Evolutionary conservation across 805 yeast genomes (phyloP).

Genomic region (Wickerhamomyces silvicola): DNA sequence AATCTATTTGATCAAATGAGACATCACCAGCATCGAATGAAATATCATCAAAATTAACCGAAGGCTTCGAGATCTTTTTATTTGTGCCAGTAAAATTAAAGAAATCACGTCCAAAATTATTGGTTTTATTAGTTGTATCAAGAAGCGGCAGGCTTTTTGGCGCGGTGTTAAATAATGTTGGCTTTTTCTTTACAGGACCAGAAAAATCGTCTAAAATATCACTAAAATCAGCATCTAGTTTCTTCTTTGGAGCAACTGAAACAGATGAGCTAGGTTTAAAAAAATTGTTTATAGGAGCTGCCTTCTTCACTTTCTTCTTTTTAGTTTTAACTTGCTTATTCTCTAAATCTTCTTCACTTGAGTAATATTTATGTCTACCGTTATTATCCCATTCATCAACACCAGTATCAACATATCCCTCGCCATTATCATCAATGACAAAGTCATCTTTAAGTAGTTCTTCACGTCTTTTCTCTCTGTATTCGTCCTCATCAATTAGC

Average conservation of each 20-base stretch:
- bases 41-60: conserved; percentile 24
- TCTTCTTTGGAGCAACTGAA: conserved; percentile 27
- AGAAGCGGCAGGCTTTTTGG: conserved; percentile 17
- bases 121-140: conserved; percentile 21
- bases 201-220: conserved; percentile 60
- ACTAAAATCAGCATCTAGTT: conserved; percentile 52
- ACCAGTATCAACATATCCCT: conserved; percentile 92
- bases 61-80: conserved; percentile 18
- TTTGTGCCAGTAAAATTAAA: conserved; percentile 19
- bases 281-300: conserved; percentile 46
- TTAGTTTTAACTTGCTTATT: conserved; percentile 16
- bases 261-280: conserved; percentile 35
- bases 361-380: conserved; percentile 38
- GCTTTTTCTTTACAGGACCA: conserved; percentile 13
- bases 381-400: conserved; percentile 78
- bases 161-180: conserved; percentile 11
- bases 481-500: conserved; percentile 78
- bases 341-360: conserved; percentile 43
- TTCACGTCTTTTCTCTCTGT: conserved; percentile 67
- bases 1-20: conserved; percentile 24
- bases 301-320: conserved; percentile 27
- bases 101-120: conserved; percentile 15
- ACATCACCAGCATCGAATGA: conserved; percentile 19
- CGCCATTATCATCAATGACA: conserved; percentile 90
- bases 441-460: conserved; percentile 86